Percentiles rank a stretch among this genome's conserved stretches.
These are phyloP conservation scores for Plasmopara viticola DNA, from an alignment of 352 stramenopile species.

Conservation along the genomic window DNA sequence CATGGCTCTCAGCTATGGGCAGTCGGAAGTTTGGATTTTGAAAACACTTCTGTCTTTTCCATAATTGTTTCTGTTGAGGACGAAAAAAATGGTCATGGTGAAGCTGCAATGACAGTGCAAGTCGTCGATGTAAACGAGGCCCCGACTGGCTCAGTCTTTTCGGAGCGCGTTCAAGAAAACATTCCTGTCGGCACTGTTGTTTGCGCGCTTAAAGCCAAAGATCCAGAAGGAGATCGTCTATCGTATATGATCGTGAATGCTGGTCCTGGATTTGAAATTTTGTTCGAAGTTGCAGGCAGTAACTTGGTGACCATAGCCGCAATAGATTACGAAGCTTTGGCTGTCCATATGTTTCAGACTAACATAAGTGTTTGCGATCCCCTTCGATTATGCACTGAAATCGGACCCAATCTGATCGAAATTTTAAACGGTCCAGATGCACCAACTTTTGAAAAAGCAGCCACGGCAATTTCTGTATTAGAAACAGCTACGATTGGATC, in stretches of 20 bases:
- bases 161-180: constrained; percentile 31
- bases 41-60: constrained; percentile 17
- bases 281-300: constrained; percentile 14
- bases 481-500: constrained; percentile 11
- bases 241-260: constrained; percentile 14
- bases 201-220: constrained; percentile 15
- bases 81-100: constrained; percentile 13
- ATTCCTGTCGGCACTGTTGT: constrained; percentile 21
- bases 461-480: constrained; percentile 8
- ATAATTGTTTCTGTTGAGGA: constrained; percentile 22
- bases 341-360: constrained; percentile 18
- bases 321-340: constrained; percentile 18
- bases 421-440: constrained; percentile 39
- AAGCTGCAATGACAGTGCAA: constrained; percentile 16
- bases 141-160: constrained; percentile 21
- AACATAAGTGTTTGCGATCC: constrained; percentile 37
- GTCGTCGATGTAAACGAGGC: constrained; percentile 31
- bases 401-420: constrained; percentile 33
- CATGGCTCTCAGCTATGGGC: constrained; percentile 18
- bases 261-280: constrained; percentile 7
- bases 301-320: constrained; percentile 14
- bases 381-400: constrained; percentile 27
- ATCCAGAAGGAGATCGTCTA: constrained; percentile 40
- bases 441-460: constrained; percentile 24
- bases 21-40: constrained; percentile 13